Evolutionary conservation across 805 yeast genomes (phyloP).

Genomic region (Starmerella asiatica): DNA sequence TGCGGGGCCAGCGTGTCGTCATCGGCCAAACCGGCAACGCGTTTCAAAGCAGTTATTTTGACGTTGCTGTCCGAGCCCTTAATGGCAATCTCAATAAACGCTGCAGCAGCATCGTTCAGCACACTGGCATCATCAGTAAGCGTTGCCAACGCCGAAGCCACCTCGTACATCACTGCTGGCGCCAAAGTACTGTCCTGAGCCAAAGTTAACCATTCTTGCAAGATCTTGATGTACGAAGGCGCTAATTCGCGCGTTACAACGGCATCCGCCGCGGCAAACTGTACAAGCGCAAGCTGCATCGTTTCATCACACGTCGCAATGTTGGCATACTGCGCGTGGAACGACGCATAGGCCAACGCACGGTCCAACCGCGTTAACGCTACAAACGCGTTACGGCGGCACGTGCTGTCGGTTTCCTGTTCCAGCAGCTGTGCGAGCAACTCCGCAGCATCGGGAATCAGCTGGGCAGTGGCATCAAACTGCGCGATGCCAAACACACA

Average conservation of each 20-base stretch:
- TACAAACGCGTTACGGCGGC: conserved; percentile 90
- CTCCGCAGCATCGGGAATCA: conserved; percentile 92
- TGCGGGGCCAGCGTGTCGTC: conserved; percentile 78
- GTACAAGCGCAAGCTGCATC: conserved; percentile 78
- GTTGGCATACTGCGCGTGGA: conserved; percentile 52
- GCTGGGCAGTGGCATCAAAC: conserved; percentile 53
- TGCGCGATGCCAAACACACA: conserved; percentile 72
- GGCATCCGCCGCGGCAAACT: conserved; percentile 79
- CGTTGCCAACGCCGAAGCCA: conserved; percentile 65
- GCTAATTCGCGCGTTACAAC: conserved; percentile 47
- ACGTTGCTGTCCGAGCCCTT: conserved; percentile 93
- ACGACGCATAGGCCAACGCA: conserved; percentile 67
- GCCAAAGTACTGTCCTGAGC: conserved; percentile 27
- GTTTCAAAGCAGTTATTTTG: conserved; percentile 79
- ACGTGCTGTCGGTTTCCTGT: conserved; percentile 81
- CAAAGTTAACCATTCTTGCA: conserved; percentile 45
- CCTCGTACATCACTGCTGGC: conserved; percentile 65
- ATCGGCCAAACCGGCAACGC: conserved; percentile 61
- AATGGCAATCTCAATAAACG: conserved; percentile 75
- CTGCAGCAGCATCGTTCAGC: conserved; percentile 65
- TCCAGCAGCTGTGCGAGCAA: conserved; percentile 57
- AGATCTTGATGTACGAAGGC: conserved; percentile 55
- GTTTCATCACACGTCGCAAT: conserved; percentile 63
- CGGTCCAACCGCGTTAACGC: conserved; percentile 72
- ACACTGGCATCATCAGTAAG: conserved; percentile 47